These are phyloP conservation scores for Coniophora puteana DNA, from an alignment of 1,284 basidiomycete species.

Conservation along the genomic window DNA sequence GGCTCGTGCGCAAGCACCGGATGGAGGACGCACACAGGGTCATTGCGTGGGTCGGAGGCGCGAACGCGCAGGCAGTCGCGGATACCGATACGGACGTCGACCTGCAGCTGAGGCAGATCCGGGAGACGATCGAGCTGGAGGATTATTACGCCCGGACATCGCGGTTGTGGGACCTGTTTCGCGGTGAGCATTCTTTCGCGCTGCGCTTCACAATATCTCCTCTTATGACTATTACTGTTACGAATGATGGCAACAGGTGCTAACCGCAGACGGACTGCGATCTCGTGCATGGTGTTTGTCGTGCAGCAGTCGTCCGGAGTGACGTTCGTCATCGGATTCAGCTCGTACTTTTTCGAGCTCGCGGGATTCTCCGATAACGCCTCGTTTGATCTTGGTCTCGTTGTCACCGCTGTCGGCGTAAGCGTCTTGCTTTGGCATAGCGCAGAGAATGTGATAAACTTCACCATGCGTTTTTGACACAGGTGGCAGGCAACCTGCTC, in stretches of 20 bases:
- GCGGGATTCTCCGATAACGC: slow-evolving; percentile 21
- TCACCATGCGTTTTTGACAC: too few species aligned
- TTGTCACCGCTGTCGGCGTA: slow-evolving; percentile 24
- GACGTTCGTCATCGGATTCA: slow-evolving; percentile 25
- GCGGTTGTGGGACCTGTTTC: slow-evolving; percentile 24
- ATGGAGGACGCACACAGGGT: slow-evolving; percentile 47
- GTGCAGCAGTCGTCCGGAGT: too few species aligned
- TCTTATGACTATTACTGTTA: too few species aligned
- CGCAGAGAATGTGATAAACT: too few species aligned
- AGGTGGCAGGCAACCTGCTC: slow-evolving; percentile 24
- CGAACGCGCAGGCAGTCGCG: too few species aligned
- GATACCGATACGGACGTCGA: too few species aligned
- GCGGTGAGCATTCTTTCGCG: slow-evolving; percentile 12
- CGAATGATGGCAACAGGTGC: slow-evolving; percentile 13
- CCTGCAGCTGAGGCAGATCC: slow-evolving; percentile 21
- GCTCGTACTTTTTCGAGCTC: slow-evolving; percentile 29
- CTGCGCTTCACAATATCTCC: not conserved
- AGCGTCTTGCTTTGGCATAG: not conserved
- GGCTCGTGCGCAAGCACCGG: slow-evolving; percentile 53
- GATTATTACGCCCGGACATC: slow-evolving; percentile 21
- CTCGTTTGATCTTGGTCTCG: slow-evolving; percentile 25
- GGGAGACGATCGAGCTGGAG: slow-evolving; percentile 24
- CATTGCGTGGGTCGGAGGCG: slow-evolving; percentile 33
- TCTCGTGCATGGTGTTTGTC: slow-evolving; percentile 30
- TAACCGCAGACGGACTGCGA: slow-evolving; percentile 21